Evolutionary conservation across 2,329 filamentous ascomycete genomes (phyloP).

Genomic region (Xylogone sp.): DNA sequence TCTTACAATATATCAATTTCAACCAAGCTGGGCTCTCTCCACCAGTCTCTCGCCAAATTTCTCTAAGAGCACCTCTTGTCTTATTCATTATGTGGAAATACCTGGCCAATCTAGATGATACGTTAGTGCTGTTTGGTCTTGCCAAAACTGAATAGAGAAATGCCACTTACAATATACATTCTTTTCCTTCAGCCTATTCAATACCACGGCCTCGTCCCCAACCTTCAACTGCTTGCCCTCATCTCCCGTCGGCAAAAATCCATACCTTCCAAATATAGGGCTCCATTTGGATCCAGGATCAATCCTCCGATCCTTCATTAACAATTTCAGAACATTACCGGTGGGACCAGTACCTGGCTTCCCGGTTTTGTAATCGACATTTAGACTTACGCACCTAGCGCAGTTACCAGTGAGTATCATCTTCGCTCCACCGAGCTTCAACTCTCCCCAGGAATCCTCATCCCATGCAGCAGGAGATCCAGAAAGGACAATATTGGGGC

Average conservation of each 20-base stretch:
- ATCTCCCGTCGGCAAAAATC: conserved; percentile 44
- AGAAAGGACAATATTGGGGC: conserved; percentile 68
- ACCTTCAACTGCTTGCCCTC: conserved; percentile 34
- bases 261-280: conserved; percentile 72
- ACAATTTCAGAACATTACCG: conserved; percentile 63
- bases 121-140: background rate
- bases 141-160: background rate
- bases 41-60: background rate
- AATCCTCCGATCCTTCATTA: conserved; percentile 67
- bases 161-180: conserved; percentile 43
- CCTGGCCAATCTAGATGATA: conserved; percentile 26
- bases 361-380: conserved; percentile 68
- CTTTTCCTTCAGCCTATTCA: conserved; percentile 37
- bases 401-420: conserved; percentile 67
- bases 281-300: conserved; percentile 64
- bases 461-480: conserved; percentile 55
- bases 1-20: too few species aligned
- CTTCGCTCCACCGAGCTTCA: conserved; percentile 38
- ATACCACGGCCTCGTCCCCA: conserved; percentile 44
- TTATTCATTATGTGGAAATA: conserved; percentile 13
- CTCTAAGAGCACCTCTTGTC: background rate
- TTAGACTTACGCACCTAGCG: conserved; percentile 63
- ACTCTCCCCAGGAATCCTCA: conserved; percentile 70
- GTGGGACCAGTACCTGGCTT: conserved; percentile 50
- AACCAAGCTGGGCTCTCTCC: background rate